Evolutionary conservation across 768 basidiomycete species (phyloP), one percentile per base, ranked within the genome.

Genomic region (Russula emetica): DNA sequence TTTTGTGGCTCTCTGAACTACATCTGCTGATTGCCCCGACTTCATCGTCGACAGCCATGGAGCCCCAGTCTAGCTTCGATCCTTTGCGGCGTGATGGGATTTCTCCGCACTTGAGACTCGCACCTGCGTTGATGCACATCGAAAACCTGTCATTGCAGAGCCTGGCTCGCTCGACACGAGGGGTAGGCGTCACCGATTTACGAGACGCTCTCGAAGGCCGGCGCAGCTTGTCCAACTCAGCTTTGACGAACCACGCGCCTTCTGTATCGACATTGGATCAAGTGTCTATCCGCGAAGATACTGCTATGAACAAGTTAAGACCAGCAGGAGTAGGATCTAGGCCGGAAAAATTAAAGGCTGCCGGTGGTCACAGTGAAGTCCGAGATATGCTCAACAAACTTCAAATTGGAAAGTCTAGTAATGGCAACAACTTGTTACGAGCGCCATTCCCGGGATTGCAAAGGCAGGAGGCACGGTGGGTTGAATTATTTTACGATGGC

Each of bases 111-210:
- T 80, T 92, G 58, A 90, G 85, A 71, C 84, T 94, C 38, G 88
- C 91, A 6, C 91, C 91, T 38, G 86, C 88, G 18, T 77, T 96
- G 66, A 96, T 94, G 91, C 87, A 90, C 68, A 90, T 91, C 58
- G 90, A 94, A 70, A 96, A 96, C 72, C 78, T 92, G 38, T 96
- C 94, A 7, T 78, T 93, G 61, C 90, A 91, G 72, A 93, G 91
- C 70, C 76, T 96, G 61, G 83, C 88, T 22, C 83, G 90, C 61
- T 89, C 90, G 4, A 83, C 84, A 3, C 82, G 88, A 63, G 87
- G 88, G 0, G 85, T 96, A 18, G 94, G 94, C 26, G 93, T 96
- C 26, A 86, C 84, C 1, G 93, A 95, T 71, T 79, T 97, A 36
- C 81, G 93, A 58, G 93, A 94, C 69, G 94, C 94, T 5, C 76